phyloP scores from a whole-genome alignment of 768 basidiomycete genomes.

The Pilatotrama ljubarskyi region DNA sequence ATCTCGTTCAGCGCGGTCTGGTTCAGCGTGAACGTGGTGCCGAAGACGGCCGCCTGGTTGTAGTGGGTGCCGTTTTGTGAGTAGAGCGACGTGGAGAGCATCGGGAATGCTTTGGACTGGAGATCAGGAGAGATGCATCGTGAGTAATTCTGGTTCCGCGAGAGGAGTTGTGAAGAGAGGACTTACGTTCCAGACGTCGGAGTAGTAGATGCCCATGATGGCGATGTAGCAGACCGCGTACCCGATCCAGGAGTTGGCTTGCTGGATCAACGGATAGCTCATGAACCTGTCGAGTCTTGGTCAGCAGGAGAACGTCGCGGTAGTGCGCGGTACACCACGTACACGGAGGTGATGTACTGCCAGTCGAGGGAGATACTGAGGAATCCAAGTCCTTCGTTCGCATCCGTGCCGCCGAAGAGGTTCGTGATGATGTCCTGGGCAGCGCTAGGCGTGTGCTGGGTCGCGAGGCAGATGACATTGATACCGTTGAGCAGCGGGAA shows the following conservation, averaged over 20 bases:
- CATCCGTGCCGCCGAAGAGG: slow-evolving; percentile 65
- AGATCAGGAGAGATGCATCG: too few relatives aligned
- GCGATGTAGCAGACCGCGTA: slow-evolving; percentile 51
- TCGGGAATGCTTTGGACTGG: slow-evolving; percentile 56
- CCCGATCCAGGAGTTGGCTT: slow-evolving; percentile 64
- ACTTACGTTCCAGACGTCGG: slow-evolving; percentile 59
- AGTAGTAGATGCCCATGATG: slow-evolving; percentile 59
- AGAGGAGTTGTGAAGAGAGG: slow-evolving; percentile 26
- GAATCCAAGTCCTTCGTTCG: slow-evolving; percentile 68
- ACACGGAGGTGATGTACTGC: slow-evolving; percentile 58
- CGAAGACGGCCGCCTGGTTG: slow-evolving; percentile 55
- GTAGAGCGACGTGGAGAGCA: slow-evolving; percentile 62
- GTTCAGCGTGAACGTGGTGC: slow-evolving; percentile 50
- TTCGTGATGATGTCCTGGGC: slow-evolving; percentile 55
- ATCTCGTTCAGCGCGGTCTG: slow-evolving; percentile 51
- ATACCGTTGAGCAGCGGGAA: slow-evolving; percentile 65
- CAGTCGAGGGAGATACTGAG: slow-evolving; percentile 66
- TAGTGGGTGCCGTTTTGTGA: slow-evolving; percentile 55
- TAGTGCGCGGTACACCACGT: not conserved
- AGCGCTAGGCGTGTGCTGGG: slow-evolving; percentile 44
- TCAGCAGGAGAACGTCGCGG: not conserved
- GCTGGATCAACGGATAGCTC: slow-evolving; percentile 56
- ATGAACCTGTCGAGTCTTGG: slow-evolving; percentile 33
- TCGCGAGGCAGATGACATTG: slow-evolving; percentile 61
- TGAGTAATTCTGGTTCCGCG: not conserved